Base-by-base conservation (phyloP, 768 basidiomycete species). In the Russula earlei region DNA sequence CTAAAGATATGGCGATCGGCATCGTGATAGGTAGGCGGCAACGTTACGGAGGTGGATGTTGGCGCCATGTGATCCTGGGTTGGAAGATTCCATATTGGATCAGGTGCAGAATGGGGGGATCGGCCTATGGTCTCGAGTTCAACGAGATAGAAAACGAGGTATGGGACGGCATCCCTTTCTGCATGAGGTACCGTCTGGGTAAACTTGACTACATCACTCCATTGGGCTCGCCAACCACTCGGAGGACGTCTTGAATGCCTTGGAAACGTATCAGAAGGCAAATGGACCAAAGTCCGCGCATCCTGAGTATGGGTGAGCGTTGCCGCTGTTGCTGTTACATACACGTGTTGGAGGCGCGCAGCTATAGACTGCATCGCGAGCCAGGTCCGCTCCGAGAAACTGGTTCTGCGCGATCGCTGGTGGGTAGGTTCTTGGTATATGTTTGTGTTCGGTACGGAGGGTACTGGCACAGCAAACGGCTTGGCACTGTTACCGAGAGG, bases 281-380 rank as follows among this genome's bases (percentile, higher is more conserved):
- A 48, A 47, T 20, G 54, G 17, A n/a, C 34, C 49, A n/a, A 45
- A 40, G 48, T 49, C 52, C 42, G 15, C 45, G 34, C 50, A 17
- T 51, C 52, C 10, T 44, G 67, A 52, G 42, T 65, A 63, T 64
- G 60, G 65, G 61, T 70, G 52, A 74, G 72, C 27, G 74, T 67
- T 66, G 78, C 79, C 65, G 78, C 67, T 5, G 81, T 75, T 31
- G 79, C 77, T 43, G 71, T 68, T 56, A 83, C 74, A 60, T 83
- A 84, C 34, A 77, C 79, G 19, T 70, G 72, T 66, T 85, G 83
- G 62, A 85, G 71, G 11, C 76, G 76, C 55, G 74, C 75, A 34
- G 57, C 61, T 50, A 42, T 52, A 37, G 48, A 57, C 42, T 31
- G 62, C 46, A 54, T 42, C 20, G 52, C 43, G 36, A 29, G 17